A percentile compares a stretch with the other conserved stretches of the same genome.
These are phyloP conservation scores for Xylariomycetidae sp. DNA, from an alignment of 2,329 filamentous ascomycete genomes.

Conservation along the genomic window DNA sequence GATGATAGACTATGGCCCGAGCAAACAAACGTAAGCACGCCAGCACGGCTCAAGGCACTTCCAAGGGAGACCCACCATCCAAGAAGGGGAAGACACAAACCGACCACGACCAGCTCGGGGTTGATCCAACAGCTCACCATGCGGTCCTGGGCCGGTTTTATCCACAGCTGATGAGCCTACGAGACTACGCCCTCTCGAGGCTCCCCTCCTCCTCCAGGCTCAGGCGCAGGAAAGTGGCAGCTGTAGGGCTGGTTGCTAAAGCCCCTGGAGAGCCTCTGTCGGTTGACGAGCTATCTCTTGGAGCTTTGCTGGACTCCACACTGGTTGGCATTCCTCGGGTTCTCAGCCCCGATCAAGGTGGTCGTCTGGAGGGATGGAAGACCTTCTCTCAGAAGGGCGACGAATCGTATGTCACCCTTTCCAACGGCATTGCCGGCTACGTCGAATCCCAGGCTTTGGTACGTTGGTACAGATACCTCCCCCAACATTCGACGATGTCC, in stretches of 20 bases:
- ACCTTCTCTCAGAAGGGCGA: conserved; percentile 58
- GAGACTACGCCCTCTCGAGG: conserved; percentile 61
- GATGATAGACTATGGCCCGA: conserved; percentile 16
- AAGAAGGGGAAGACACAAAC: conserved; percentile 14
- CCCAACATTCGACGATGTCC: no score
- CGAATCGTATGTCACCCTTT: conserved; percentile 49
- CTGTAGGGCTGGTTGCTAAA: conserved; percentile 30
- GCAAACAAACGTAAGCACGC: conserved; percentile 21
- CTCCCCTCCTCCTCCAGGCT: conserved; percentile 63
- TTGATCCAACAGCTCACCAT: conserved; percentile 35
- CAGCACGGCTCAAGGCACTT: conserved; percentile 5
- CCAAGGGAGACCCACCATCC: conserved; percentile 6
- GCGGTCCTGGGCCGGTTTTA: conserved; percentile 67
- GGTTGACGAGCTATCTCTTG: conserved; percentile 38
- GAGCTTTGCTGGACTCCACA: conserved; percentile 59
- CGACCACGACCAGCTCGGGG: conserved; percentile 1
- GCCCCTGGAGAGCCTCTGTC: conserved; percentile 11
- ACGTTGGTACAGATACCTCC: conserved; percentile 15
- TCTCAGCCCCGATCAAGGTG: conserved; percentile 24
- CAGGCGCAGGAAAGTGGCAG: conserved; percentile 50
- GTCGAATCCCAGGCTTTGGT: conserved; percentile 60
- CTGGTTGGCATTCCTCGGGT: conserved; percentile 52
- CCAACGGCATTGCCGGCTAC: conserved; percentile 37
- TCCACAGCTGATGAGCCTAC: conserved; percentile 56
- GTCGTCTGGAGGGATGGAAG: conserved; percentile 49